Conservation (phyloP, 306 rosid genomes). For the Prunus persica region DNA sequence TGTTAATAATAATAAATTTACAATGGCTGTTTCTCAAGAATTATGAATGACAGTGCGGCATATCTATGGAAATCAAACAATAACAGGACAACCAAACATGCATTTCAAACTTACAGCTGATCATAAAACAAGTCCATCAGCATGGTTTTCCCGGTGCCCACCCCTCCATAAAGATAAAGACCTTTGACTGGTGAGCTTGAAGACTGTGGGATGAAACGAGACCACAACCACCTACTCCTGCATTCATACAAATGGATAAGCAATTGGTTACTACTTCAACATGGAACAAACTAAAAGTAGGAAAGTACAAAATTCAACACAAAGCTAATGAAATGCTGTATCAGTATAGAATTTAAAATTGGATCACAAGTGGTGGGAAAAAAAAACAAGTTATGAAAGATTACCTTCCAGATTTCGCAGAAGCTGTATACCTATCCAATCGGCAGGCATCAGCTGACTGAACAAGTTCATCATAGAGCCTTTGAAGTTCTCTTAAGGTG, state of each 20-base stretch:
- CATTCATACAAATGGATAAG: conserved; percentile 8
- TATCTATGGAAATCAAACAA: background rate
- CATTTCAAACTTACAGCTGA: conserved; percentile 72
- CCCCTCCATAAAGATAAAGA: conserved; percentile 94
- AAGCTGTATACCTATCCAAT: conserved; percentile 57
- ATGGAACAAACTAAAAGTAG: background rate
- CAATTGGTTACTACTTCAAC: background rate
- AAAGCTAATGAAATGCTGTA: background rate
- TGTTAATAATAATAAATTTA: background rate
- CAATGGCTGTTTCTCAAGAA: conserved; percentile 15
- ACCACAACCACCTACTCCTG: conserved; percentile 97
- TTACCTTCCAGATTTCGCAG: conserved; percentile 76
- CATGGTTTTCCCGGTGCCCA: conserved; percentile 99
- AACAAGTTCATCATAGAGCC: conserved; percentile 86
- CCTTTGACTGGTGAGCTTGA: conserved; percentile 81
- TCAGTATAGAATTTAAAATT: background rate
- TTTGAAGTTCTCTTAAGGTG: conserved; percentile 82
- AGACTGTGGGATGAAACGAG: conserved; percentile 82
- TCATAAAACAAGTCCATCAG: conserved; percentile 91
- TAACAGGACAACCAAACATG: conserved; percentile 11
- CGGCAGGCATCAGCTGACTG: conserved; percentile 59
- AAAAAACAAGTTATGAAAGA: conserved; percentile 13
- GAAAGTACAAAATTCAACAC: background rate
- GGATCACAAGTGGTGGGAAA: background rate
- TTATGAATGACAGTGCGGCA: background rate